These are phyloP conservation scores for Rhizophagus prolifer DNA, from an alignment of 192 early-diverging fungal species.

Conservation along the genomic window DNA sequence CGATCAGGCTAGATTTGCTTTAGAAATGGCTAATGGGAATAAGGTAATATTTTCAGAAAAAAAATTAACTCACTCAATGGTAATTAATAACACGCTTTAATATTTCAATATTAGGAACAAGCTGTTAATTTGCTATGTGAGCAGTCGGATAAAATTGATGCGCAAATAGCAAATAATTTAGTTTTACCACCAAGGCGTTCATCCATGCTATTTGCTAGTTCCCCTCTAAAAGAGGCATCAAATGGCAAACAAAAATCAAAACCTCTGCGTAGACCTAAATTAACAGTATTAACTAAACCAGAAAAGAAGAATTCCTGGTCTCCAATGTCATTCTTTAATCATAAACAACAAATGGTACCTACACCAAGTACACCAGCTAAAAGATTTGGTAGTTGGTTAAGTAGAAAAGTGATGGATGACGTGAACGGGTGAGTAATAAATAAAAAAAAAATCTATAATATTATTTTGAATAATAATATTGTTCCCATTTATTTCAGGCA, in stretches of 20 bases:
- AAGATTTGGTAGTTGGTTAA: background rate
- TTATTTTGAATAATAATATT: no score
- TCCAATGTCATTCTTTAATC: constrained; percentile 54
- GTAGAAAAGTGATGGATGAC: background rate
- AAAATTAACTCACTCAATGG: background rate
- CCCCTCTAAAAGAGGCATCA: constrained; percentile 1
- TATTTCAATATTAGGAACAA: constrained; percentile 45
- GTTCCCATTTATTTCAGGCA: background rate
- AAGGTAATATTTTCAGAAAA: constrained; percentile 43
- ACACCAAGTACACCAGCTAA: background rate
- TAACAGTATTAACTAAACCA: constrained; percentile 17
- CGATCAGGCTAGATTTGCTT: constrained; percentile 60
- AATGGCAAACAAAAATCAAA: constrained; percentile 14
- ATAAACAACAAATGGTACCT: constrained; percentile 36
- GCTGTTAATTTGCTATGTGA: constrained; percentile 62
- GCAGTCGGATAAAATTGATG: constrained; percentile 50
- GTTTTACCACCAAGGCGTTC: constrained; percentile 36
- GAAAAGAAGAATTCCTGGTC: constrained; percentile 45
- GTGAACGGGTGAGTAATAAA: background rate
- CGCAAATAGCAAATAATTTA: constrained; percentile 36
- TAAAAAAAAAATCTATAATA: background rate
- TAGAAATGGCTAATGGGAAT: constrained; percentile 53
- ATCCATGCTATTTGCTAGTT: constrained; percentile 20
- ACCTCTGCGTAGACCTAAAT: constrained; percentile 1
- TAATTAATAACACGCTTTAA: background rate